Evolutionary conservation across 2,329 filamentous ascomycete species (phyloP), one percentile per base, ranked within the genome.

Genomic region (Plectosphaerella plurivora): DNA sequence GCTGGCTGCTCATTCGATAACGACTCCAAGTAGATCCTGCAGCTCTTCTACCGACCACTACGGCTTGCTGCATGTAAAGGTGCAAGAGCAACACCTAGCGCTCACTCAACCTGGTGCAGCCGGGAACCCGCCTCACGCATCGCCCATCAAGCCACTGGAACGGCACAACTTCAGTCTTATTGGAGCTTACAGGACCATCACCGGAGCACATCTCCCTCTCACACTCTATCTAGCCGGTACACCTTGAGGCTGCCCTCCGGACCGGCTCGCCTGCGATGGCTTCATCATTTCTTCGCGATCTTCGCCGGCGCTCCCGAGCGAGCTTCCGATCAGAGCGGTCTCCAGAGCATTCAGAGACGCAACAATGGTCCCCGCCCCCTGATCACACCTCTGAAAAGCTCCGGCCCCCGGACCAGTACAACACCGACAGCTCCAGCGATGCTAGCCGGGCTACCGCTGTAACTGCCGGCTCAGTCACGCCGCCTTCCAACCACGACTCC

Each of bases 241-340:
- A 8, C 14, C 37, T 41, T 14, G 15, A 14, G 7, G 37, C 37
- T 18, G 16, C 15, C 16, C 10, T 5, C 14, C 10, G 15, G 9
- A n/a, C 37, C 15, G 37, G 28, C 7, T 44, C 7, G n/a, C n/a
- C 41, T 44, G 52, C 53, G 58, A 84, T 84, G 81, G 74, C 80
- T 52, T 79, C 81, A 35, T 73, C 86, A 44, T 89, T 95, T 65
- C 78, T 94, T 56, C 89, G 84, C 69, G 84, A 87, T 64, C 72
- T 96, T 52, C 87, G 89, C 61, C 83, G 89, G 61, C 86, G 87
- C 61, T 94, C 89, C 52, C 86, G 79, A 68, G 81, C 85, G 55
- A 91, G 85, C 74, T 87, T 91, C 71, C 83, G 81, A 54, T 85
- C 83, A 47, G 79, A 81, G 41, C 78, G 76, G 55, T 83, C 83